Conservation (phyloP, 208 protist genomes). For the Wallacemonas sp. region DNA sequence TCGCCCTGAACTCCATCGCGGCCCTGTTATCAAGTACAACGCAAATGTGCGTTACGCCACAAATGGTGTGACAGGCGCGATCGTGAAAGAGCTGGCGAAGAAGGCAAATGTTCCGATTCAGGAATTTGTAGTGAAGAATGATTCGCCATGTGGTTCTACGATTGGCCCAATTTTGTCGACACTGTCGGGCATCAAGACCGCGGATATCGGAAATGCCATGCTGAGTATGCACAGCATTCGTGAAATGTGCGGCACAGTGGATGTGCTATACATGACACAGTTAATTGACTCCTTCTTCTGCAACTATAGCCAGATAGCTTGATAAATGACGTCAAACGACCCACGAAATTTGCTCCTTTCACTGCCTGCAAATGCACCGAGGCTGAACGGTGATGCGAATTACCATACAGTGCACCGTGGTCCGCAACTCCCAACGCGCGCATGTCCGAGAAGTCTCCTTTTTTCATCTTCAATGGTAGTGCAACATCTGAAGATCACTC, state of each 20-base stretch:
- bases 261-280: conserved; percentile 83
- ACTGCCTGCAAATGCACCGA: too few relatives aligned
- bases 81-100: conserved; percentile 85
- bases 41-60: conserved; percentile 97
- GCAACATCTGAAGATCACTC: too few relatives aligned
- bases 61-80: conserved; percentile 76
- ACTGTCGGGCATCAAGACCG: conserved; percentile 92
- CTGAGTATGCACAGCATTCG: conserved; percentile 97
- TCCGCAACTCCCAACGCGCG: too few relatives aligned
- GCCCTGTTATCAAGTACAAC: conserved; percentile 97
- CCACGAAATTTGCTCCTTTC: too few relatives aligned
- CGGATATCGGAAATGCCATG: conserved; percentile 97
- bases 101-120: conserved; percentile 70
- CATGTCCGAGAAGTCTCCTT: too few relatives aligned
- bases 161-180: conserved; percentile 96
- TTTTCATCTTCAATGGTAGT: too few relatives aligned
- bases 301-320: conserved; percentile 23
- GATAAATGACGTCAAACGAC: background rate
- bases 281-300: conserved; percentile 90
- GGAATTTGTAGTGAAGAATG: conserved; percentile 96
- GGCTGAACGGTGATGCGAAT: too few relatives aligned
- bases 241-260: conserved; percentile 94
- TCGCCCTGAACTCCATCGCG: conserved; percentile 88
- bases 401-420: too few relatives aligned
- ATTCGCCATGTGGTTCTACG: conserved; percentile 96